A percentile compares a stretch with the other conserved stretches of the same genome.
phyloP scores from a whole-genome alignment of 192 early-diverging fungal species.

The Funneliformis mosseae region DNA sequence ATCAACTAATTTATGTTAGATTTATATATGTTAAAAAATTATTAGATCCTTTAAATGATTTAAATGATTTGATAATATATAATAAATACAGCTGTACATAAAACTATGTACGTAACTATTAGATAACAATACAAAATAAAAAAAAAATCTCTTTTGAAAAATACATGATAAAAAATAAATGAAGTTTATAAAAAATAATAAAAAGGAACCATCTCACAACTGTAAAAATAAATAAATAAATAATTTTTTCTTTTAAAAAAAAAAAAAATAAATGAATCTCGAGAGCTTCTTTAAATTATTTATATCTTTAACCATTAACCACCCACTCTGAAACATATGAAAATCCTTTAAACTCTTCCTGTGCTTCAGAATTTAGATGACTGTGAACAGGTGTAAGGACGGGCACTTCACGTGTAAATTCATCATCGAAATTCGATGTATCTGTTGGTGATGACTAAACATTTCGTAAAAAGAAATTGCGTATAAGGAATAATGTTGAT shows the following conservation, averaged over 20 bases:
- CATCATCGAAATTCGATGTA: slow-evolving; percentile 97
- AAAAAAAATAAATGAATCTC: background rate
- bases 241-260: background rate
- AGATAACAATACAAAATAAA: too few species aligned
- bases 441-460: slow-evolving; percentile 65
- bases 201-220: too few species aligned
- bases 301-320: background rate
- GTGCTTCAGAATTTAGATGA: slow-evolving; percentile 76
- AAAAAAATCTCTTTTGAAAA: too few species aligned
- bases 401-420: slow-evolving; percentile 95
- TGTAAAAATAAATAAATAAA: too few species aligned
- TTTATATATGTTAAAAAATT: too few species aligned
- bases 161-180: too few species aligned
- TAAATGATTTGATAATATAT: too few species aligned
- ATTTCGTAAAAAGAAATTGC: background rate
- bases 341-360: slow-evolving; percentile 94
- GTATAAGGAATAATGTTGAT: background rate
- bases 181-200: too few species aligned
- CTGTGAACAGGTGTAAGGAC: slow-evolving; percentile 91
- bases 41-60: too few species aligned
- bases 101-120: too few species aligned
- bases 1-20: too few species aligned
- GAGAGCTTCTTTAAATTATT: slow-evolving; percentile 12
- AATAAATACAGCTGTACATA: too few species aligned
- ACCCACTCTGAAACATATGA: slow-evolving; percentile 94